Evolutionary conservation across 352 stramenopile species (phyloP).

Genomic region (Pythium dissotocum): DNA sequence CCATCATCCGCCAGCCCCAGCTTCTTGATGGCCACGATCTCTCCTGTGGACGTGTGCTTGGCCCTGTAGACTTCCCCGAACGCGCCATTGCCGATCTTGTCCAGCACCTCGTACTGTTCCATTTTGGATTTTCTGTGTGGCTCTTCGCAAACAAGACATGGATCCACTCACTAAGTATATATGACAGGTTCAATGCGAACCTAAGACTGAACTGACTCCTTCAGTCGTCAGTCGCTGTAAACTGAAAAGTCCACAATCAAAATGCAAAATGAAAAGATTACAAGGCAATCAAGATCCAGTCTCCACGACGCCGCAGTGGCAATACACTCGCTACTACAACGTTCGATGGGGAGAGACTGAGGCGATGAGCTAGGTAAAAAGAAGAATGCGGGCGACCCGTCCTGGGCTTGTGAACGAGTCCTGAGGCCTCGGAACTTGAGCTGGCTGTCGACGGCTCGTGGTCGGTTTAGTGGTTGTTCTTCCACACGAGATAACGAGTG

Average conservation of each 20-base stretch:
- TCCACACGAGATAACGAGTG: slow-evolving; percentile 95
- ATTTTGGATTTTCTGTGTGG: neutral
- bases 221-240: neutral
- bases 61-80: slow-evolving; percentile 71
- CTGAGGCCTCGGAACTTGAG: neutral
- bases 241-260: neutral
- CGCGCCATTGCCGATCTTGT: slow-evolving; percentile 64
- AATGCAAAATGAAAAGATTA: slow-evolving; percentile 3
- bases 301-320: neutral
- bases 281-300: slow-evolving; percentile 3
- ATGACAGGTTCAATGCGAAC: neutral
- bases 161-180: slow-evolving; percentile 4
- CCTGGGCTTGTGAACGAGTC: slow-evolving; percentile 1
- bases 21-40: slow-evolving; percentile 60
- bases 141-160: neutral
- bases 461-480: slow-evolving; percentile 89
- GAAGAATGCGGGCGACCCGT: neutral
- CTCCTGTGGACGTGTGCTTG: slow-evolving; percentile 39
- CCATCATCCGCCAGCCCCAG: slow-evolving; percentile 55
- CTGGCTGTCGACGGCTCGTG: neutral
- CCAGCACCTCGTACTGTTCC: slow-evolving; percentile 60
- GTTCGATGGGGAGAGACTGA: neutral
- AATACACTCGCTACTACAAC: neutral
- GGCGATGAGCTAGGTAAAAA: neutral
- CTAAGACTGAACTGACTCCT: neutral